Evolutionary conservation across 495 filamentous ascomycete species (phyloP), one percentile per base, ranked within the genome.

Genomic region (Penicillium coprophilum): DNA sequence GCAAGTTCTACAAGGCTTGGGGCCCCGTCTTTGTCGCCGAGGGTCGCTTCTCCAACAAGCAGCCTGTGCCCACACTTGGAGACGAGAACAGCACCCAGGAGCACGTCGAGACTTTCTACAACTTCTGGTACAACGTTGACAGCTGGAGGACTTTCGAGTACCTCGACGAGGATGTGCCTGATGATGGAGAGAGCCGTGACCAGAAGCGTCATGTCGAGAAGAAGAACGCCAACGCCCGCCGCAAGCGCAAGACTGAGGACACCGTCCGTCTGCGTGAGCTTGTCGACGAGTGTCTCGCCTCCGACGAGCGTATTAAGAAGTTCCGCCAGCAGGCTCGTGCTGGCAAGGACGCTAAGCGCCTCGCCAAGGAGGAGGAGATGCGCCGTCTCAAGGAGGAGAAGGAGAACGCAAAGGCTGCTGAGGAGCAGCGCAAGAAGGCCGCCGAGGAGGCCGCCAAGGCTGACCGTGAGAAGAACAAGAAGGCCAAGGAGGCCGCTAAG

Each of bases 41-140:
- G 78, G 87, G 77, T 13, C 90, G 94, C 59, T 98, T 98, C 86
- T 93, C 88, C 73, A 91, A 90, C 71, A 81, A 68, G 49, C 87
- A 95, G 66, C 92, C 92, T 23, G 95, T 96, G 11, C 95, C 94
- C 3, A 71, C 77, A 56, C 83, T 97, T 34, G 84, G 94, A 51
- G 83, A 93, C 70, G 92, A 95, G 41, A 88, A 94, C 61, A 87
- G 85, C 64, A 84, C 85, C 65, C 87, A 91, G 71, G 88, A 95
- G 67, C 87, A 93, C 2, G 93, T 98, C 24, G 90, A 97, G 67
- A 75, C 77, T 53, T 98, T 98, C 80, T 98, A 98, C 82, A 96
- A 97, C 81, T 98, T 97, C 82, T 98, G 90, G 88, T 98, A 96
- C 82, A 92, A 92, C 80, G 94, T 98, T 65, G 95, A 98, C 82